phyloP scores from a whole-genome alignment of 345 rosid species.

The Tarenaya hassleriana region DNA sequence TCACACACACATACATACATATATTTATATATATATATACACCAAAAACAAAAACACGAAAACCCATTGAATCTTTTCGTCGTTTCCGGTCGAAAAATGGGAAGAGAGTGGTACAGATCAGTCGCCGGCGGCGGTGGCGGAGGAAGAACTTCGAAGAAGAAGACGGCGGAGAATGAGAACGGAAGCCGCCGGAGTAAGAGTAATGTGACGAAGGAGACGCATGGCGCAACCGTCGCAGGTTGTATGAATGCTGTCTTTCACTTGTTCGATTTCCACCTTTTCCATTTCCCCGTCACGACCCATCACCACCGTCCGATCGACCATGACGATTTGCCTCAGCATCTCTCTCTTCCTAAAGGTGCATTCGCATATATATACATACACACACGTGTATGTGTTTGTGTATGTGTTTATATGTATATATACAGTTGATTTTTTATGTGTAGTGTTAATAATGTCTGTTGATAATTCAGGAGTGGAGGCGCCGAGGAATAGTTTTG shows the following conservation, averaged over 20 bases:
- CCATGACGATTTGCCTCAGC: too few relatives aligned
- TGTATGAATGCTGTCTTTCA: conserved; percentile 79
- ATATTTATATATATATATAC: too few relatives aligned
- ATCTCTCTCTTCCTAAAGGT: conserved; percentile 38
- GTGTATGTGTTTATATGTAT: background rate
- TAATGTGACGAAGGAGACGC: background rate
- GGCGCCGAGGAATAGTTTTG: conserved; percentile 85
- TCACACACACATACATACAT: too few relatives aligned
- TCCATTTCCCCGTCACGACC: conserved; percentile 44
- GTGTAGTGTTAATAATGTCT: background rate
- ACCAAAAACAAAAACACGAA: conserved; percentile 10
- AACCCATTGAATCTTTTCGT: background rate
- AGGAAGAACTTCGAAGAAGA: conserved; percentile 32
- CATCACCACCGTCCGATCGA: conserved; percentile 27
- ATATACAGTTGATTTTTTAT: background rate
- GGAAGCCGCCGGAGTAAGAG: conserved; percentile 11
- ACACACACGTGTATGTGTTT: too few relatives aligned
- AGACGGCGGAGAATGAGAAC: conserved; percentile 15
- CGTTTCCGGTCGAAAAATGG: conserved; percentile 34
- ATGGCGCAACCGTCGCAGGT: conserved; percentile 34
- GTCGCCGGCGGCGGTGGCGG: conserved; percentile 34
- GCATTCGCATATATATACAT: conserved; percentile 31
- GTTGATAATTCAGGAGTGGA: conserved; percentile 40
- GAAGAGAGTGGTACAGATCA: conserved; percentile 65
- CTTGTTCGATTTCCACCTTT: conserved; percentile 64